Base-by-base conservation (phyloP, 1,284 basidiomycete species). In the Amylostereum areolatum region DNA sequence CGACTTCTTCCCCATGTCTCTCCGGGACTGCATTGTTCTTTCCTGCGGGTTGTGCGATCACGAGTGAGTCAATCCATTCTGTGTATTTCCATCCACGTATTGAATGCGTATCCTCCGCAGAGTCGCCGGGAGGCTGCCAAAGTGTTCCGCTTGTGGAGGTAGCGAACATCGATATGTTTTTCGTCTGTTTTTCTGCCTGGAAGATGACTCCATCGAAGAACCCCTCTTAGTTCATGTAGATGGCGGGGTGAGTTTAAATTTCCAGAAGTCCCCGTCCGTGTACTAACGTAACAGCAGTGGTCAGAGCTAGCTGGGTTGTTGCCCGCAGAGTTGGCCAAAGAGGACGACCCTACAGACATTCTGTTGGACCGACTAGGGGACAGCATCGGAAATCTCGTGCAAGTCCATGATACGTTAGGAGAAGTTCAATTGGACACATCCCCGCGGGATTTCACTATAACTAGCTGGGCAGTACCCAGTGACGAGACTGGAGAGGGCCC, bases 1-100 rank as follows among this genome's bases (percentile, higher is more conserved):
- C 5, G 79, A 82, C 58, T 83, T 78, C 57, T 74, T 69, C 55
- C 85, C 85, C 1, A 63, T 71, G 39, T 57, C 69, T 27, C 58
- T 85, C 25, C 55, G 65, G 28, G 70, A 81, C 27, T 78, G 73
- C 29, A 69, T 73, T 34, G 62, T 69, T 18, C 63, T 75, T 34
- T 65, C 64, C 48, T 88, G 84, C 60, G 70, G 64, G 5, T 71
- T 70, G 4, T 86, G 85, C 59, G 59, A 72, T 5, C 59, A 65
- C 46, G 62, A 69, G 83, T 85, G 54, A 57, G 74, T 64, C 12
- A 35, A 30, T 18, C 24, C 31, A 42, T 45, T 8, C 36, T 30
- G 9, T 18, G 28, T 41, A 24, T 12, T 28, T 40, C 8, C 7
- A 8, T 35, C 39, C 42, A 7, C 10, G 12, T 25, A 9, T 46